A percentile compares a stretch with the other conserved stretches of the same genome.
phyloP scores from a whole-genome alignment of 148 eudicot species.

The Rhododendron molle region DNA sequence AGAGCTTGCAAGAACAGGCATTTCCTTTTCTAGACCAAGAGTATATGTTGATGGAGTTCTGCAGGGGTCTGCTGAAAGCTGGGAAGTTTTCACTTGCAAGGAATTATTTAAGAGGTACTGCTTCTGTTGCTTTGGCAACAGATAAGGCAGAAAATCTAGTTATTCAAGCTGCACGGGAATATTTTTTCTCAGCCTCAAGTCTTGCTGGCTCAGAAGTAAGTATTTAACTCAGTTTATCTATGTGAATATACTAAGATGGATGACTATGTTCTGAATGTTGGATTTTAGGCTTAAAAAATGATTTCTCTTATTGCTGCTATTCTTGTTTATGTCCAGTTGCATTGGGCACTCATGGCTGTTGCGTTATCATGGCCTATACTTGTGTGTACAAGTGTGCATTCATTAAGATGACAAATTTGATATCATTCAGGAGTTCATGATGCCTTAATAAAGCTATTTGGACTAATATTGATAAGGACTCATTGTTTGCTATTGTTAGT shows the following conservation, averaged over 20 bases:
- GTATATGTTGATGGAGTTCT: conserved; percentile 82
- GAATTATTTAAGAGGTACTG: conserved; percentile 81
- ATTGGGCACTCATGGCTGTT: not conserved
- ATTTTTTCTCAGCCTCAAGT: conserved; percentile 93
- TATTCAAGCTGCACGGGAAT: conserved; percentile 94
- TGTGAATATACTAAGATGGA: not conserved
- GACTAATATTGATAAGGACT: not conserved
- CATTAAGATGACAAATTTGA: not conserved
- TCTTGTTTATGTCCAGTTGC: not conserved
- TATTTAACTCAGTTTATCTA: conserved; percentile 3
- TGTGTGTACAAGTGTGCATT: not conserved
- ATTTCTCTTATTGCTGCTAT: not conserved
- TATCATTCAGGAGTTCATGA: not conserved
- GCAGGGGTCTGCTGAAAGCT: conserved; percentile 95
- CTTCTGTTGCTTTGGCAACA: conserved; percentile 66
- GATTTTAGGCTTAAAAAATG: not conserved
- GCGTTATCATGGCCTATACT: not conserved
- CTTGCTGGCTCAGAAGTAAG: conserved; percentile 83
- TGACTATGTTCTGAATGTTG: not conserved
- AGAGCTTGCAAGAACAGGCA: conserved; percentile 80
- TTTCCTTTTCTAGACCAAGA: conserved; percentile 60
- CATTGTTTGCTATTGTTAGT: not conserved
- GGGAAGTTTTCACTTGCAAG: conserved; percentile 96
- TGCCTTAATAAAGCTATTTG: not conserved
- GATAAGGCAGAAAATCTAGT: conserved; percentile 93